These are phyloP conservation scores for Zanthoxylum bungeanum DNA, from an alignment of 345 rosid species.

Conservation along the genomic window DNA sequence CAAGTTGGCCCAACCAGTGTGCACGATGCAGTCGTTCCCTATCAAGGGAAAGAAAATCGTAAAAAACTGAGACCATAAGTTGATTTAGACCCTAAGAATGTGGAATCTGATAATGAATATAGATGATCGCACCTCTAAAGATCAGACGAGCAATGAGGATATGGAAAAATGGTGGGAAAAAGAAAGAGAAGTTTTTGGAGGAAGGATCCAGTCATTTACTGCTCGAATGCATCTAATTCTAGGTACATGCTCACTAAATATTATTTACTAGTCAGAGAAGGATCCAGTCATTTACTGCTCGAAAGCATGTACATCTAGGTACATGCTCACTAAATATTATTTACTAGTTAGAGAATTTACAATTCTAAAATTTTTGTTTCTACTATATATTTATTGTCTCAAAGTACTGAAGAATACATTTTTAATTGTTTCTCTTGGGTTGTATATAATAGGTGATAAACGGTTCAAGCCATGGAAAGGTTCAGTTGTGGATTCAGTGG, in stretches of 20 bases:
- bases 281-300: no score
- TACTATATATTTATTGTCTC: not conserved
- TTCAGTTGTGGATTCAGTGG: constrained; percentile 61
- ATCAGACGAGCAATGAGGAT: constrained; percentile 18
- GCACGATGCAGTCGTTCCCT: constrained; percentile 17
- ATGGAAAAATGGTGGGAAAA: constrained; percentile 34
- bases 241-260: constrained; percentile 33
- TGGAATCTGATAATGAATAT: constrained; percentile 37
- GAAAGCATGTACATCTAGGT: no score
- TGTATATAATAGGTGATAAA: constrained; percentile 42
- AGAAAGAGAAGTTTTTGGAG: constrained; percentile 29
- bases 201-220: constrained; percentile 31
- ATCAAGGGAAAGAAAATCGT: constrained; percentile 5
- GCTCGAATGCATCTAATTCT: constrained; percentile 33
- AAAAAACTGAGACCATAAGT: constrained; percentile 23
- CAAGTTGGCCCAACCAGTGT: not conserved
- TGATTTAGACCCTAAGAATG: constrained; percentile 31
- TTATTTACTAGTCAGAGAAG: no score
- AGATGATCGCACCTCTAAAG: not conserved
- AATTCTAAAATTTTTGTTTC: not conserved
- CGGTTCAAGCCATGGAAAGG: constrained; percentile 59
- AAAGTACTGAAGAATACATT: no score
- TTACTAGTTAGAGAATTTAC: not conserved
- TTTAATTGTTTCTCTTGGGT: no score
- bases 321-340: no score